Percentiles rank a stretch among this genome's conserved stretches.
Evolutionary conservation across 805 yeast species (phyloP).

Genomic region (Tetrapisispora pingtungensis): DNA sequence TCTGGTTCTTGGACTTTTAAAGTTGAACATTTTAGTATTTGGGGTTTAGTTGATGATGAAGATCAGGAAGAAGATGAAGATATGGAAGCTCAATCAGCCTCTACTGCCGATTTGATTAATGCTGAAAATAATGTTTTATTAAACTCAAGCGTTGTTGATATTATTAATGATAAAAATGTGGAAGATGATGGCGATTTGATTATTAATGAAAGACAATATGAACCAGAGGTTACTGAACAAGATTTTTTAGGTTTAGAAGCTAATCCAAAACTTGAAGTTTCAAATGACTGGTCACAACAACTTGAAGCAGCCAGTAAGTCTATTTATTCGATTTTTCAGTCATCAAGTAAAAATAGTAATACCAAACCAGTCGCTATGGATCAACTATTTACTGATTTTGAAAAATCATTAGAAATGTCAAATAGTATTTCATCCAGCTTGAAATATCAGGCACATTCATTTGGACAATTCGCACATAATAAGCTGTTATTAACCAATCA

Average conservation of each 20-base stretch:
- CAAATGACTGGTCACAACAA: conserved; percentile 58
- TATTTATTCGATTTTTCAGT: conserved; percentile 23
- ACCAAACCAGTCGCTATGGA: conserved; percentile 6
- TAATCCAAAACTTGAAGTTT: conserved; percentile 38
- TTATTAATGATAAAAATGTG: conserved; percentile 27
- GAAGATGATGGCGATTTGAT: conserved; percentile 22
- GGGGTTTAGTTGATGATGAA: conserved; percentile 77
- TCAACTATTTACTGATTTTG: conserved; percentile 34
- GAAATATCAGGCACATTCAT: conserved; percentile 9
- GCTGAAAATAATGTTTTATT: background rate
- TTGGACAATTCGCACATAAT: conserved; percentile 17
- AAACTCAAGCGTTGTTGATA: background rate
- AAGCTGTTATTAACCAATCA: conserved; percentile 8
- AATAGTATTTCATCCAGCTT: conserved; percentile 13
- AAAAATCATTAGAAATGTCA: conserved; percentile 24
- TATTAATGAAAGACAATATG: conserved; percentile 56
- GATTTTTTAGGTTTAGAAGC: conserved; percentile 38
- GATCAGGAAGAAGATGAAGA: conserved; percentile 41
- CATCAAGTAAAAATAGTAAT: conserved; percentile 1
- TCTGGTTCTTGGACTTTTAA: conserved; percentile 68
- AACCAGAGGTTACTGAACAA: conserved; percentile 46
- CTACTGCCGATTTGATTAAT: too few relatives aligned
- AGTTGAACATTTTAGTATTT: conserved; percentile 86
- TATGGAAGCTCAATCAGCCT: conserved; percentile 28
- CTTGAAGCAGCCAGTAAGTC: conserved; percentile 38